phyloP scores from a whole-genome alignment of 108 stramenopile species.

The Cyclostephanos tholiformis region DNA sequence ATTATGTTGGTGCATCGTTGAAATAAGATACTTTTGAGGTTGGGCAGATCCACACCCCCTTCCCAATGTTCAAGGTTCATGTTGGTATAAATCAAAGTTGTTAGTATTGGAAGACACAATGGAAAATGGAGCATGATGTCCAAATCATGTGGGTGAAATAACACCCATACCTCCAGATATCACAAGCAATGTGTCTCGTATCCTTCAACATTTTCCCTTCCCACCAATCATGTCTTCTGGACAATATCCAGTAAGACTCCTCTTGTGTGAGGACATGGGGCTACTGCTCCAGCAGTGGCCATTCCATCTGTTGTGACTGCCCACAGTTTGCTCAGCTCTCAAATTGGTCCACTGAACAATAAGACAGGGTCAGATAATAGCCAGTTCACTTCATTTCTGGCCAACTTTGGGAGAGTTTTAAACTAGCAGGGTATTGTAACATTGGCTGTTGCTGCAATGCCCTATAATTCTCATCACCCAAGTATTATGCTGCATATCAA shows the following conservation, averaged over 20 bases:
- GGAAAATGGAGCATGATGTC: not conserved
- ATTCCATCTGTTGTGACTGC: not conserved
- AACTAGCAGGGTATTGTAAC: not conserved
- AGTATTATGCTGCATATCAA: not conserved
- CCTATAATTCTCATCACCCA: not conserved
- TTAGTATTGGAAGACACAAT: not conserved
- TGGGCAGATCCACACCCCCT: too few species aligned
- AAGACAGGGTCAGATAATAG: not conserved
- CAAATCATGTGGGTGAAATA: not conserved
- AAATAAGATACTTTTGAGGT: too few species aligned
- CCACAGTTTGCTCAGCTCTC: not conserved
- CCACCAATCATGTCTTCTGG: not conserved
- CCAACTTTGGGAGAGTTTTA: not conserved
- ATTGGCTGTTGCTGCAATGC: not conserved
- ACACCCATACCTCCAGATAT: not conserved
- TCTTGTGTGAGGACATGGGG: too few species aligned
- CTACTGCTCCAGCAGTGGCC: too few species aligned
- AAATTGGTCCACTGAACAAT: not conserved
- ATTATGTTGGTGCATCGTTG: too few species aligned
- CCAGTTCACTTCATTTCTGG: not conserved
- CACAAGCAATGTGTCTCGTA: not conserved
- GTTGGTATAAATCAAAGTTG: too few species aligned
- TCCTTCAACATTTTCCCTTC: not conserved
- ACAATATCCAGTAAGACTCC: not conserved
- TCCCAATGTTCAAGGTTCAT: too few species aligned